Base-by-base conservation (phyloP, 345 rosid species). In the Boechera retrofracta region DNA sequence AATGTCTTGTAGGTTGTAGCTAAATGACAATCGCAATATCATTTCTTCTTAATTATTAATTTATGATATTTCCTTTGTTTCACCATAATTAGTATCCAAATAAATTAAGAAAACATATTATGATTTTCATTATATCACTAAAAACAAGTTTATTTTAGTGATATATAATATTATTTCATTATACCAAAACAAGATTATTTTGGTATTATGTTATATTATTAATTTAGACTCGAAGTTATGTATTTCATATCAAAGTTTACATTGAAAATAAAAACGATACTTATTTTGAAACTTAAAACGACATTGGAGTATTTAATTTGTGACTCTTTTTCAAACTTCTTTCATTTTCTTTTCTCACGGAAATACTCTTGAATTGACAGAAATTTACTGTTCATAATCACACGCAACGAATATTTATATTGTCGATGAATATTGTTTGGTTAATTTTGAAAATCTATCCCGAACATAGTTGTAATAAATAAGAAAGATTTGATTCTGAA, bases 401-500 rank as follows among this genome's bases (percentile, higher is more conserved):
- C 26, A 7, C 28, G 55, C 55, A 51, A 18, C 11, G 6, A 18
- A 7, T 7, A 51, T 7, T 51, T 48, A 5, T n/a, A 21, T n/a
- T 47, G 51, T 47, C 21, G 51, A 47, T 47, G 51, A 47, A 47
- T 6, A 47, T n/a, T n/a, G 51, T 15, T 45, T 45, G 16, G 16
- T 44, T 44, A 6, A 44, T 44, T 44, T 42, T 5, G 47, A 13
- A 42, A 12, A 42, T 42, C 47, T 42, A 42, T 12, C 47, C 47
- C 42, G 15, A 42, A 42, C 47, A 42, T 68, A 42, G 53, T 29
- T 33, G 47, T 71, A 9, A 57, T 71, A 57, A 64, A 64, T 12
- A 71, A 29, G 21, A 21, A 57, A 66, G n/a, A 66, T 39, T 36
- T 65, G 70, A 67, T 39, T 51, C 64, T 59, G 78, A 57, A 57